phyloP scores from a whole-genome alignment of 352 stramenopile genomes.

The Hyaloperonospora arabidopsidis region DNA sequence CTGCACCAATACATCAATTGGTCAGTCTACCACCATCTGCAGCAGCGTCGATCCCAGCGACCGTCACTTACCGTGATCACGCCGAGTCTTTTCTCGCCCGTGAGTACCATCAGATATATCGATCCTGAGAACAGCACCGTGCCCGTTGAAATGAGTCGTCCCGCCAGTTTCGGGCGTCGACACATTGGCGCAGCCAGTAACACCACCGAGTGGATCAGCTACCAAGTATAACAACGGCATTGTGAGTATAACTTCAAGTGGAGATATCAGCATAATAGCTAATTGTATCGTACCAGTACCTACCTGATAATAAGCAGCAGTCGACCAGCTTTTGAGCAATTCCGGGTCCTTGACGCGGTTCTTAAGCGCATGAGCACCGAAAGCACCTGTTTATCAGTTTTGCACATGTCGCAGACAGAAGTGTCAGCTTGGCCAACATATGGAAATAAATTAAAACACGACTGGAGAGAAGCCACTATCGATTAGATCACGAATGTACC shows the following conservation, averaged over 20 bases:
- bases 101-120: constrained; percentile 72
- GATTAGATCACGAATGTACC: constrained; percentile 22
- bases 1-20: too few relatives aligned
- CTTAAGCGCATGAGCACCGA: constrained; percentile 70
- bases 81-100: constrained; percentile 62
- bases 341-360: constrained; percentile 59
- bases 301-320: constrained; percentile 75
- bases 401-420: constrained; percentile 3
- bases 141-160: constrained; percentile 49
- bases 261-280: background rate
- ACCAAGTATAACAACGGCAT: background rate
- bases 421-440: background rate
- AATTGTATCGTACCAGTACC: background rate
- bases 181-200: constrained; percentile 59
- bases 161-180: constrained; percentile 48
- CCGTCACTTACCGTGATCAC: constrained; percentile 52
- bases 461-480: background rate
- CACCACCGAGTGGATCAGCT: constrained; percentile 68
- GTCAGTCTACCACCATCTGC: constrained; percentile 7
- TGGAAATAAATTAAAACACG: background rate
- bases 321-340: constrained; percentile 83
- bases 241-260: background rate
- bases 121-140: constrained; percentile 74
- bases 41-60: too few relatives aligned
- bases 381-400: constrained; percentile 38